phyloP scores from a whole-genome alignment of 2,329 filamentous ascomycete species.

The Epichloe typhina region DNA sequence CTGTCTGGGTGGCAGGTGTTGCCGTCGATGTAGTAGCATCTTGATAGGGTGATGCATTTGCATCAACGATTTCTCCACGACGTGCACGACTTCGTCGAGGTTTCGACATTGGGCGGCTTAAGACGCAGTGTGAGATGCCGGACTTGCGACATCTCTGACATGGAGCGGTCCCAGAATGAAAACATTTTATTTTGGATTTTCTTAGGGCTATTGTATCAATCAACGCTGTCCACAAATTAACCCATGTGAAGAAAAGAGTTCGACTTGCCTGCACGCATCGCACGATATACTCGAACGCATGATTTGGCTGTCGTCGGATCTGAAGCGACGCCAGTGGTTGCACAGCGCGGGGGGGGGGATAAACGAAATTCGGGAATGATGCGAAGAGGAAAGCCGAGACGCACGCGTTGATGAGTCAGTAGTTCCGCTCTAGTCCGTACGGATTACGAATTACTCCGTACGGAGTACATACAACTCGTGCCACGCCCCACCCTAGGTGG shows the following conservation, averaged over 20 bases:
- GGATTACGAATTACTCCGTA: too few species aligned
- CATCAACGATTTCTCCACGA: not conserved
- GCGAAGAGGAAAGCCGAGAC: not conserved
- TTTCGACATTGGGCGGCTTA: slow-evolving; percentile 11
- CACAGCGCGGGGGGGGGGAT: not conserved
- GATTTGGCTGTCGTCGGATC: not conserved
- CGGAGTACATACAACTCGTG: too few species aligned
- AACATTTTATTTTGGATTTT: slow-evolving; percentile 22
- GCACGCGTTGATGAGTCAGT: not conserved
- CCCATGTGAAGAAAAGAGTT: not conserved
- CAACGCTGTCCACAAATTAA: not conserved
- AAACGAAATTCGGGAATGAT: not conserved
- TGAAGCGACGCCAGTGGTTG: not conserved
- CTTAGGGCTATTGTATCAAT: slow-evolving; percentile 8
- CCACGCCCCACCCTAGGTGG: too few species aligned
- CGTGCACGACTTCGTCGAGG: slow-evolving; percentile 4
- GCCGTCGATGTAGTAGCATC: not conserved
- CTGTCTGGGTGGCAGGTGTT: not conserved
- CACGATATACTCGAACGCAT: slow-evolving; percentile 24
- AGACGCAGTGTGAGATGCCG: slow-evolving; percentile 13
- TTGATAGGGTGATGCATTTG: not conserved
- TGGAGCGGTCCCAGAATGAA: slow-evolving; percentile 18
- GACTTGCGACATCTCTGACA: slow-evolving; percentile 19
- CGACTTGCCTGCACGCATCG: slow-evolving; percentile 20
- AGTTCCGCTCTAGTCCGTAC: too few species aligned